Conservation (phyloP, 208 protist species). For the Acanthamoeba lenticulata region DNA sequence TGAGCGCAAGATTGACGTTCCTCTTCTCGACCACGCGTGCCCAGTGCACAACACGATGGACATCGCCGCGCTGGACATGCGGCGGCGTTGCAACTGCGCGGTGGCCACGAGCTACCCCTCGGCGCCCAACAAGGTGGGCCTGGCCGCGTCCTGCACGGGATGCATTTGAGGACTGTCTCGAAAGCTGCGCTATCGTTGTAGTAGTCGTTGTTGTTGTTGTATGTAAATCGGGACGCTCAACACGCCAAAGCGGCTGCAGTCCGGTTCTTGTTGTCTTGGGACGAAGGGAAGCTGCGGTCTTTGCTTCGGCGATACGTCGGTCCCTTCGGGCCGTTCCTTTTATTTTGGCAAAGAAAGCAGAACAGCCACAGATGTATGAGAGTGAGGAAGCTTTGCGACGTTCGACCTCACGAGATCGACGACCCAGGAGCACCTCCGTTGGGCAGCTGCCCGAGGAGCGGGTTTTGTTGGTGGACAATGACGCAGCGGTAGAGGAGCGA, state of each 20-base stretch:
- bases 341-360: neutral
- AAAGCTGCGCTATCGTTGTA: too few relatives aligned
- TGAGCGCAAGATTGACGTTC: neutral
- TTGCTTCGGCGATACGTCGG: too few relatives aligned
- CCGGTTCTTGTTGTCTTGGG: too few relatives aligned
- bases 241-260: too few relatives aligned
- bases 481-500: too few relatives aligned
- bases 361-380: neutral
- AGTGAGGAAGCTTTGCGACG: neutral
- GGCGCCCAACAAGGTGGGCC: constrained; percentile 29
- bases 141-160: constrained; percentile 39
- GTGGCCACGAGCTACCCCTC: neutral
- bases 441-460: neutral
- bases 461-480: too few relatives aligned
- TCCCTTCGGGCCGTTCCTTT: too few relatives aligned
- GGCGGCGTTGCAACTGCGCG: constrained; percentile 32
- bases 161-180: neutral
- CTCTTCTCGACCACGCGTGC: too few relatives aligned
- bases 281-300: too few relatives aligned
- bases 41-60: constrained; percentile 66
- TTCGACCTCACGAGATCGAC: neutral
- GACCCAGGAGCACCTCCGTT: neutral
- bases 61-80: constrained; percentile 58
- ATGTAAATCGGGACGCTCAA: too few relatives aligned
- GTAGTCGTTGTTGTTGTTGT: too few relatives aligned